Evolutionary conservation across 2,329 filamentous ascomycete species (phyloP), one percentile per base, ranked within the genome.

Genomic region (Pestalotiopsis sp.): DNA sequence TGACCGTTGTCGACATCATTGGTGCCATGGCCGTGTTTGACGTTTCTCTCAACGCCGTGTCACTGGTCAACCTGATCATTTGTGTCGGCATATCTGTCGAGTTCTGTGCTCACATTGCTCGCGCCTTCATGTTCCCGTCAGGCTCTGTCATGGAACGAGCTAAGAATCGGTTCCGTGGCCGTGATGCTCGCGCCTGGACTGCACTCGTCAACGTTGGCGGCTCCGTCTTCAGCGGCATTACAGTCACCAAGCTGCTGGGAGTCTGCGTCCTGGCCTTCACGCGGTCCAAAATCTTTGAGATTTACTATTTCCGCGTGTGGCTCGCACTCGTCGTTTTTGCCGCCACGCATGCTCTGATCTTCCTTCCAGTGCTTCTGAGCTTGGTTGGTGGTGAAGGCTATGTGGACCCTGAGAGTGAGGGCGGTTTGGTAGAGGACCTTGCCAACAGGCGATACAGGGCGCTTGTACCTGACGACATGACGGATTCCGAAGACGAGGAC

Each of bases 251-350:
- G 81, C 87, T 99, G 1, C 84, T 99, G 2, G 96, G 96, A 3
- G 95, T 99, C 0, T 91, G 88, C 60, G 96, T 99, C 45, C 85
- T 99, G 23, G 96, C 96, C 0, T 99, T 98, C 77, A 99, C 96
- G 7, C 86, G 93, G 65, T 97, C 93, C 80, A 99, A 98, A 88
- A 99, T 99, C 77, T 99, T 99, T 76, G 97, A 99, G 83, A 94
- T 99, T 68, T 99, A 99, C 82, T 99, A 99, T 82, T 99, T 99
- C 86, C 89, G 96, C 58, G 93, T 99, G 58, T 99, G 96, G 96
- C 84, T 98, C 20, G 92, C 95, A 6, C 87, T 99, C 67, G 95
- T 99, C 12, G 79, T 97, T 11, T 95, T 97, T 79, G 97, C 95
- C 2, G 93, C 93, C 7, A 87, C 91, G 11, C 96, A 99, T 79